Conservation (phyloP, 2,329 filamentous ascomycete species). For the Penicillium freii region DNA sequence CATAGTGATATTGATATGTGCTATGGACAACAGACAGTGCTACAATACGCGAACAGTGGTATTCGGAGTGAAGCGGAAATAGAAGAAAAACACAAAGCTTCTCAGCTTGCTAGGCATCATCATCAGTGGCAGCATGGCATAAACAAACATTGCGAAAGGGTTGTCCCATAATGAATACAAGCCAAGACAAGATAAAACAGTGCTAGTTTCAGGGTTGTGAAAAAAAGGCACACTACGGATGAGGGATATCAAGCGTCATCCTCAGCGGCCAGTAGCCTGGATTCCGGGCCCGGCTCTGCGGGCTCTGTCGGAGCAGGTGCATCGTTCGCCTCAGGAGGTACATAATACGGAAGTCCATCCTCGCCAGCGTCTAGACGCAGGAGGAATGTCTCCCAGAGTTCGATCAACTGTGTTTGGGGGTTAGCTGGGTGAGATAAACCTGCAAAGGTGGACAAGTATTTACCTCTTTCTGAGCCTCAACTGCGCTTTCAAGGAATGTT, state of each 20-base stretch:
- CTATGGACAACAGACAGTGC: not conserved
- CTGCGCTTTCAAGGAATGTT: conserved; percentile 93
- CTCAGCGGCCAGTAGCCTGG: conserved; percentile 12
- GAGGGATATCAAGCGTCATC: conserved; percentile 12
- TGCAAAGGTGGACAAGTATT: conserved; percentile 31
- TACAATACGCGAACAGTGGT: conserved; percentile 23
- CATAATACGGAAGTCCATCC: conserved; percentile 59
- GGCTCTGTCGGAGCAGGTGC: conserved; percentile 21
- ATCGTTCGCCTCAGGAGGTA: conserved; percentile 26
- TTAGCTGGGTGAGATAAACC: conserved; percentile 2
- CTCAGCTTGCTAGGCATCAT: conserved; percentile 12
- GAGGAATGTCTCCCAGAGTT: conserved; percentile 98
- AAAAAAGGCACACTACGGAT: too few species aligned
- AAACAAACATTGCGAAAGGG: not conserved
- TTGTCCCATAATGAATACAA: conserved; percentile 7
- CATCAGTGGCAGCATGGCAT: conserved; percentile 6
- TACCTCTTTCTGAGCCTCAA: conserved; percentile 98
- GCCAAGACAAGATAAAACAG: not conserved
- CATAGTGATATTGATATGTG: too few species aligned
- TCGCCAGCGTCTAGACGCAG: conserved; percentile 95
- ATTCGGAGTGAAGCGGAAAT: conserved; percentile 12
- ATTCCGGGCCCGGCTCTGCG: conserved; percentile 11
- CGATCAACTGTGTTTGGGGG: conserved; percentile 64
- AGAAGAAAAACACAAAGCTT: conserved; percentile 1
- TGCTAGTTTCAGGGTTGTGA: not conserved